These are phyloP conservation scores for Camelina neglecta DNA, from an alignment of 345 rosid genomes.

Conservation along the genomic window DNA sequence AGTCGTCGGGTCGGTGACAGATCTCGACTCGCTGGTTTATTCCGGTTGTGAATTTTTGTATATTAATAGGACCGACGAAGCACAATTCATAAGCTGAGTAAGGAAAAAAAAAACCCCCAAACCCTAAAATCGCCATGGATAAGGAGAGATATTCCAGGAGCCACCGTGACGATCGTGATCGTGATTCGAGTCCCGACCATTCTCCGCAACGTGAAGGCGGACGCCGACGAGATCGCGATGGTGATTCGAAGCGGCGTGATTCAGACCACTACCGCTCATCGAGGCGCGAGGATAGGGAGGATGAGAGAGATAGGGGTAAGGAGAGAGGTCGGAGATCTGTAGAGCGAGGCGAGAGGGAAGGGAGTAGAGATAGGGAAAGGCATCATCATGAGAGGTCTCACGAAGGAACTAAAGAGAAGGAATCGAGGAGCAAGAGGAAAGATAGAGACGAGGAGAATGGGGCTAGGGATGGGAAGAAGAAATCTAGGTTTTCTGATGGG, in stretches of 20 bases:
- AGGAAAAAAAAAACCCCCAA: constrained; percentile 1
- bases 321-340: constrained; percentile 48
- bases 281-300: constrained; percentile 52
- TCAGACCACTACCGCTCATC: constrained; percentile 59
- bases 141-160: constrained; percentile 59
- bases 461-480: constrained; percentile 51
- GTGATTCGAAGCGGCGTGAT: constrained; percentile 59
- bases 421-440: constrained; percentile 44
- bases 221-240: constrained; percentile 49
- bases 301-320: constrained; percentile 46
- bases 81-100: background rate
- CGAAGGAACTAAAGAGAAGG: constrained; percentile 38
- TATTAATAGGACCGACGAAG: constrained; percentile 2
- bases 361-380: constrained; percentile 43
- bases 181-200: constrained; percentile 53
- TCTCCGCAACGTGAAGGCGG: constrained; percentile 43
- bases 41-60: constrained; percentile 12
- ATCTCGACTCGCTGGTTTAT: background rate
- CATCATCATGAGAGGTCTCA: constrained; percentile 44
- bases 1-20: constrained; percentile 8
- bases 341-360: constrained; percentile 43
- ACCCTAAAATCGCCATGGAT: constrained; percentile 59
- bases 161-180: constrained; percentile 57
- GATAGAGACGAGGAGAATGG: constrained; percentile 49
- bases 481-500: constrained; percentile 50